Base-by-base conservation (phyloP, 2,329 filamentous ascomycete species). In the Aspergillus ustus region DNA sequence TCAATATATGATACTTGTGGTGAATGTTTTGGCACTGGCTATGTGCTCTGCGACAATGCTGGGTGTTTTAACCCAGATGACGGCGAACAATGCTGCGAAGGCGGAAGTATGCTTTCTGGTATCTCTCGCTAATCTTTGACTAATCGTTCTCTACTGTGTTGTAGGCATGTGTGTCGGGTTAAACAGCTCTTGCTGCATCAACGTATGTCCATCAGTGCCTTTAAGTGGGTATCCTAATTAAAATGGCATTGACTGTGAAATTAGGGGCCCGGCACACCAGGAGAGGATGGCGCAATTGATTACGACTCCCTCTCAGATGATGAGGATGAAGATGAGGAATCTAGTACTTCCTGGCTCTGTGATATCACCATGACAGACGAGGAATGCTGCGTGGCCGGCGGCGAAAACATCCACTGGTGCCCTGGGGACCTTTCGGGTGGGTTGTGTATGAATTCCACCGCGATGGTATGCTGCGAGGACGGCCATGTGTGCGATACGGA, bases 51-150 rank as follows among this genome's bases (percentile, higher is more conserved):
- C 34, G 60, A 62, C 31, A 51, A 59, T 8, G 55, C 56, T 13
- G 60, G 51, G 8, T 62, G 60, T 37, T 59, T 62, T 37, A 59
- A 62, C n/a, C 60, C 60, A 7, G 34, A 59, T 19, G 52, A 54
- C 6, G 51, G 44, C 17, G 49, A 62, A 25, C 49, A 59, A 34
- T 62, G 60, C 56, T 62, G 60, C 19, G 55, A 55, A 29, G 50
- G 44, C 13, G 60, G 60, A 28, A 37, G 55, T 58, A 57, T 20
- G 57, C 5, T 20, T 40, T 17, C 25, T 15, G 29, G 13, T 34
- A 2, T 11, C 29, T 51, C 17, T 51, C 9, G 4, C 29, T 51
- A 51, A 31, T 57, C 7, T 31, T 19, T n/a, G 25, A 25, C 25
- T 25, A 25, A 25, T 25, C 3, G 3, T 25, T 25, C 25, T 25